phyloP scores from a whole-genome alignment of 1,284 basidiomycete species.

The Phellopilus nigrolimitatus region DNA sequence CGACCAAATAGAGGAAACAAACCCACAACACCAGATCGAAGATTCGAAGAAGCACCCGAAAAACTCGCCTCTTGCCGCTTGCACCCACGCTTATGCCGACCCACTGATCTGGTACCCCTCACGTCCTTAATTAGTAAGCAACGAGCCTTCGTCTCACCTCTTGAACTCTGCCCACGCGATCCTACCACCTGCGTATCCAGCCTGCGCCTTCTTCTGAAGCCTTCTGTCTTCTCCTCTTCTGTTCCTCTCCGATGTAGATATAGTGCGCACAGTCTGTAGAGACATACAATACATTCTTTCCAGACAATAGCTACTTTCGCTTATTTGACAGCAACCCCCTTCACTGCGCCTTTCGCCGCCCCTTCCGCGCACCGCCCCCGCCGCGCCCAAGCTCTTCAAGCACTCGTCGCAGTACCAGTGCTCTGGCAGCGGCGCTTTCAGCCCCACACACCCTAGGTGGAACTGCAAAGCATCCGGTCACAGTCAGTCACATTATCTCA shows the following conservation, averaged over 20 bases:
- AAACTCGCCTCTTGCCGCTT: background rate
- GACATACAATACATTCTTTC: too few relatives aligned
- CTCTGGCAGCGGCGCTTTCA: conserved; percentile 26
- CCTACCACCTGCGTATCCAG: too few relatives aligned
- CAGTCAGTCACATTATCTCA: conserved; percentile 1
- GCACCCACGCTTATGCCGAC: background rate
- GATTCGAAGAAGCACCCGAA: background rate
- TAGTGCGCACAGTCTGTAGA: too few relatives aligned
- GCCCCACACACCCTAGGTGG: conserved; percentile 27
- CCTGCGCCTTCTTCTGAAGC: too few relatives aligned
- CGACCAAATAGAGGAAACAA: background rate
- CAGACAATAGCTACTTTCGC: too few relatives aligned
- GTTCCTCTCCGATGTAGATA: too few relatives aligned
- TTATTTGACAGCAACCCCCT: too few relatives aligned
- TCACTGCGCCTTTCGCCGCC: background rate
- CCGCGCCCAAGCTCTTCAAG: conserved; percentile 16
- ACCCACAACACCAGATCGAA: background rate
- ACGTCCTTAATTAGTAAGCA: too few relatives aligned
- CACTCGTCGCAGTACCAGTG: conserved; percentile 28
- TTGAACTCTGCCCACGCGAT: too few relatives aligned
- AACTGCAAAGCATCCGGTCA: conserved; percentile 21
- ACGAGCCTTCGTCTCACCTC: too few relatives aligned
- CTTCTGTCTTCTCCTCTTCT: too few relatives aligned
- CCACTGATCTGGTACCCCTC: too few relatives aligned
- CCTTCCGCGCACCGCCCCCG: conserved; percentile 12